Conservation (phyloP, 2,329 filamentous ascomycete genomes). For the Cytospora piceicola region DNA sequence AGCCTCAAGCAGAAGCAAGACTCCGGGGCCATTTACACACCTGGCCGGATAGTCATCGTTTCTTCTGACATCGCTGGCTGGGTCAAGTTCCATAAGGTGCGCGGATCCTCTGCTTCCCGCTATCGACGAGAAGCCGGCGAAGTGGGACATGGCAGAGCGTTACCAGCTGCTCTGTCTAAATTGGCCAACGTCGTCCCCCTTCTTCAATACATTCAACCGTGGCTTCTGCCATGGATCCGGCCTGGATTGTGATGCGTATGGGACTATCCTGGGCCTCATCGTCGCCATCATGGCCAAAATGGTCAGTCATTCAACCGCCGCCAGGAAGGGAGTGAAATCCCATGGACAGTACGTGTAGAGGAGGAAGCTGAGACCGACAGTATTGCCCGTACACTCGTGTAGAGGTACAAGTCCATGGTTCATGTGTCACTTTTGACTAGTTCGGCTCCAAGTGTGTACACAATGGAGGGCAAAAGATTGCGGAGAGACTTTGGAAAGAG, state of each 20-base stretch:
- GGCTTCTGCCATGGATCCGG: conserved; percentile 30
- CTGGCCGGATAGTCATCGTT: conserved; percentile 26
- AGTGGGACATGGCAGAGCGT: conserved; percentile 30
- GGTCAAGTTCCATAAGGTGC: conserved; percentile 31
- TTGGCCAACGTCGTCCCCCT: conserved; percentile 36
- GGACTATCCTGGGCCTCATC: not conserved
- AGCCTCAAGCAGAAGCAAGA: not conserved
- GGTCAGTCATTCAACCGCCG: conserved; percentile 1
- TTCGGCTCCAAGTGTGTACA: not conserved
- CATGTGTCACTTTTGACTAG: not conserved
- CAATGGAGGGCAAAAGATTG: not conserved
- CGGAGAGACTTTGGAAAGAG: conserved; percentile 10
- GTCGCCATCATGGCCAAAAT: not conserved
- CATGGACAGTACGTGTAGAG: conserved; percentile 11
- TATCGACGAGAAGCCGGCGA: conserved; percentile 28
- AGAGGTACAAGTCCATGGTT: not conserved
- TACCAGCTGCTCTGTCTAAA: conserved; percentile 38
- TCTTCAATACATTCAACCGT: conserved; percentile 33
- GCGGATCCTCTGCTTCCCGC: conserved; percentile 31
- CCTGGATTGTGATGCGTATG: conserved; percentile 7
- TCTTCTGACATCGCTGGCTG: conserved; percentile 34
- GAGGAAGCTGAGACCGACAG: conserved; percentile 14
- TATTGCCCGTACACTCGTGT: not conserved
- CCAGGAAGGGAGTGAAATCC: conserved; percentile 6
- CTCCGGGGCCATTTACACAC: no score